Evolutionary conservation across 1,284 basidiomycete genomes (phyloP).

Genomic region (Trichosporon inkin): DNA sequence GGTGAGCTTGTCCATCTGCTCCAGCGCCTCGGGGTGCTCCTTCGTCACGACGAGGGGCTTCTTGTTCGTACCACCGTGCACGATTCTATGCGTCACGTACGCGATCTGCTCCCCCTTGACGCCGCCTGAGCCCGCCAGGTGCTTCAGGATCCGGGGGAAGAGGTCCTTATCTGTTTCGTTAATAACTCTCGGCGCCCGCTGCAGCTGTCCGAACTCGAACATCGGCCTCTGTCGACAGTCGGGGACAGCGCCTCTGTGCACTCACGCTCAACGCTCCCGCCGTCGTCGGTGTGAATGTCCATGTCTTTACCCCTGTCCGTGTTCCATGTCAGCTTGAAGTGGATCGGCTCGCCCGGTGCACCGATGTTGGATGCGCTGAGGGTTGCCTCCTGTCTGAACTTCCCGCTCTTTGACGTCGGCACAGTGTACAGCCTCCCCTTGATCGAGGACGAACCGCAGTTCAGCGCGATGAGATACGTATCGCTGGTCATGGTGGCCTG

Average conservation of each 20-base stretch:
- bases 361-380: conserved; percentile 46
- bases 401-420: conserved; percentile 17
- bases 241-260: neutral
- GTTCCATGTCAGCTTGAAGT: conserved; percentile 37
- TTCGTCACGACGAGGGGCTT: conserved; percentile 63
- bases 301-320: conserved; percentile 30
- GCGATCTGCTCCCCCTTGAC: conserved; percentile 43
- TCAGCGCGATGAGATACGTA: conserved; percentile 47
- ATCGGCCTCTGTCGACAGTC: neutral
- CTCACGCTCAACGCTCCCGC: conserved; percentile 44
- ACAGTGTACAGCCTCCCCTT: conserved; percentile 49
- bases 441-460: conserved; percentile 52
- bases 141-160: conserved; percentile 42
- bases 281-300: conserved; percentile 38
- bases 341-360: conserved; percentile 45
- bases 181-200: conserved; percentile 6
- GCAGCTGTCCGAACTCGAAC: neutral
- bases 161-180: conserved; percentile 37
- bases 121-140: conserved; percentile 32
- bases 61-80: conserved; percentile 73
- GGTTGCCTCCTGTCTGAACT: conserved; percentile 29
- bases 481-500: conserved; percentile 11
- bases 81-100: conserved; percentile 53
- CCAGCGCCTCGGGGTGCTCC: conserved; percentile 55
- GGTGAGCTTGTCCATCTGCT: conserved; percentile 68